Evolutionary conservation across 352 stramenopile genomes (phyloP).

Genomic region (Aphanomyces euteiches): DNA sequence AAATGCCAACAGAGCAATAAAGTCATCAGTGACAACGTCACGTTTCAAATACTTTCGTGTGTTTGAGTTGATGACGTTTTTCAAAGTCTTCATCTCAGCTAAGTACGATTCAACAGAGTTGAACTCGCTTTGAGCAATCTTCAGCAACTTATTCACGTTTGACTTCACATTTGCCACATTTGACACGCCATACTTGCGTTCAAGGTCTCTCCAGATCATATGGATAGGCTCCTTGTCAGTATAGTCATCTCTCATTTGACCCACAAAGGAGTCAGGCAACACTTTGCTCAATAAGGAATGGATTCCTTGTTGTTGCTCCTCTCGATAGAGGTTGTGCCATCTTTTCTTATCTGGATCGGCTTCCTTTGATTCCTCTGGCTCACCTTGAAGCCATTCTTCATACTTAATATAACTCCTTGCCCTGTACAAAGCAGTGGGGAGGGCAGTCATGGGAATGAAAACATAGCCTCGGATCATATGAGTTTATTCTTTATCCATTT

Average conservation of each 20-base stretch:
- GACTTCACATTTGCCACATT: background rate
- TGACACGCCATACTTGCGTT: background rate
- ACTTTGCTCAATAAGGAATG: constrained; percentile 1
- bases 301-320: no score
- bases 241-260: background rate
- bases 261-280: background rate
- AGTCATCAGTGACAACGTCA: background rate
- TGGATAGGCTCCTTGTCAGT: constrained; percentile 7
- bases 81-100: background rate
- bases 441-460: no score
- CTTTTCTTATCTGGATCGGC: background rate
- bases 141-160: background rate
- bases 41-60: background rate
- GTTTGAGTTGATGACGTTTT: background rate
- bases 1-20: background rate
- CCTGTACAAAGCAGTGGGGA: no score
- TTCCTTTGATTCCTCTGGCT: background rate
- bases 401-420: no score
- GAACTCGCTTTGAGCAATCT: background rate
- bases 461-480: no score
- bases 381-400: background rate
- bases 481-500: no score
- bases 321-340: background rate
- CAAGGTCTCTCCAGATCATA: background rate
- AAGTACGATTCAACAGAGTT: background rate